phyloP scores from a whole-genome alignment of 2,329 filamentous ascomycete genomes.

The Pestalotiopsis sp. region DNA sequence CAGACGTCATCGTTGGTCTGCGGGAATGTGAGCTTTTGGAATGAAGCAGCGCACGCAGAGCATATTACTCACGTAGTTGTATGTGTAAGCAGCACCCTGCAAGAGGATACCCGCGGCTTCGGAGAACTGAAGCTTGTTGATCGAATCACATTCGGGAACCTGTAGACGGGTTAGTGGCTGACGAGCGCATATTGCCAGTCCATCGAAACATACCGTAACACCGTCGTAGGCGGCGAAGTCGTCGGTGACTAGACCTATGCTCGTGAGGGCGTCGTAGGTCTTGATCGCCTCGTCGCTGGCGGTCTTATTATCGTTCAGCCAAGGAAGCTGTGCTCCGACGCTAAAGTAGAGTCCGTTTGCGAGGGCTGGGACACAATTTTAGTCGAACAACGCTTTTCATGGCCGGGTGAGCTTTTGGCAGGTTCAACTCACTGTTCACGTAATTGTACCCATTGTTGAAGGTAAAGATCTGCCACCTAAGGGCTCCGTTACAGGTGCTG shows the following conservation, averaged over 20 bases:
- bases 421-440: slow-evolving; percentile 37
- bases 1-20: slow-evolving; percentile 36
- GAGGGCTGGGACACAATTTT: slow-evolving; percentile 30
- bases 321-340: slow-evolving; percentile 59
- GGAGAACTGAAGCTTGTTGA: slow-evolving; percentile 52
- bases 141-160: slow-evolving; percentile 18
- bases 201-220: slow-evolving; percentile 17
- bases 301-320: slow-evolving; percentile 64
- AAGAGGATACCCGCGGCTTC: slow-evolving; percentile 54
- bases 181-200: background rate
- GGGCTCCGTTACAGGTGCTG: slow-evolving; percentile 56
- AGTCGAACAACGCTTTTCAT: background rate
- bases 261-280: slow-evolving; percentile 56
- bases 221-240: slow-evolving; percentile 52
- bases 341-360: slow-evolving; percentile 51
- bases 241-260: slow-evolving; percentile 45
- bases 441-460: slow-evolving; percentile 55
- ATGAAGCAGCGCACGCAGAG: background rate
- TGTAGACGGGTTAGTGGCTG: background rate
- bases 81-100: slow-evolving; percentile 42
- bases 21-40: background rate
- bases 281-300: slow-evolving; percentile 62
- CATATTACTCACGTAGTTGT: slow-evolving; percentile 40
- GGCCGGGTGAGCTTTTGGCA: background rate
- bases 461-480: slow-evolving; percentile 67